Evolutionary conservation across 495 filamentous ascomycete species (phyloP), one percentile per base, ranked within the genome.

Genomic region (Pyronema domesticum): DNA sequence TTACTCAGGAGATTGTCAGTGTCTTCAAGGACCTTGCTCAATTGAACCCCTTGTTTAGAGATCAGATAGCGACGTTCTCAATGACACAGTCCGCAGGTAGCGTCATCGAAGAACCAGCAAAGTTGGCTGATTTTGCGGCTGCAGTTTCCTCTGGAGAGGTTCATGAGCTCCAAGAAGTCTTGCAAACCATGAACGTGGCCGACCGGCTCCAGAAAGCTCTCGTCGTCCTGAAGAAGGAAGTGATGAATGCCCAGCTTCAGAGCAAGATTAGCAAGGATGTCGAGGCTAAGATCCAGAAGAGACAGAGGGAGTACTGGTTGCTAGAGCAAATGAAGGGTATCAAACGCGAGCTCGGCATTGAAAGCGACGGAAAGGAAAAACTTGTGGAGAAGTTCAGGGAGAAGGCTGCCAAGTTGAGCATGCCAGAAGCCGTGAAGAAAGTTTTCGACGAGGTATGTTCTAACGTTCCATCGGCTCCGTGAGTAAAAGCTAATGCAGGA

Each of bases 301-400:
- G 91, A 9, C 91, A 99, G 65, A 81, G 91, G 33, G 93, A 99
- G 63, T 99, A 99, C 71, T 99, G 86, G 86, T 72, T 99, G 15
- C 89, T 91, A 86, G 91, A 99, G 68, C 93, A 99, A 64, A 93
- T 96, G 89, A 96, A 95, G 70, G 93, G 87, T n/a, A 96, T 99
- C 63, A 81, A 84, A 56, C 75, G 89, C 52, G 93, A 99, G 67
- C 75, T 99, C 17, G 93, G 93, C 11, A 86, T 95, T 53, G 93
- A 96, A 68, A 91, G 85, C 3, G 91, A 99, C 62, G 91, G 93
- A 35, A 99, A 95, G 68, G 91, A 99, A 56, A 95, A 95, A 69
- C 75, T 99, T 23, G 84, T 96, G 1, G 93, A 96, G 69, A 91
- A 83, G 64, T 99, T 96, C 71, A 89, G 83, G 69, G 89, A 95